Base-by-base conservation (phyloP, 164 flowering plant genomes). In the Chimonanthus salicifolius region DNA sequence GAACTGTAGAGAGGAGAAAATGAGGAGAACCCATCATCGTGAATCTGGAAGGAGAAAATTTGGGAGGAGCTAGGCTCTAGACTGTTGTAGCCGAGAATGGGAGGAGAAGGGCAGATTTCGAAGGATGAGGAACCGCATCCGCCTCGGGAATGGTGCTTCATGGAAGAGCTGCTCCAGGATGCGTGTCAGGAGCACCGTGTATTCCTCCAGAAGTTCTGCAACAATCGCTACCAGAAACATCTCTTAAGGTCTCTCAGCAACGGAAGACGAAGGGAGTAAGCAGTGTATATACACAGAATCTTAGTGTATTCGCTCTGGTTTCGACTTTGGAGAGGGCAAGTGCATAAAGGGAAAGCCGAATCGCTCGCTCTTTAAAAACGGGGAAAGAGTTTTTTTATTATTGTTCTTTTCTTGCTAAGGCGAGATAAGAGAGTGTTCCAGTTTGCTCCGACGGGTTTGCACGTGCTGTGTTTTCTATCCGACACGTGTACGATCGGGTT, bases 121-220 rank as follows among this genome's bases (percentile, higher is more conserved):
- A 7, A 89, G 84, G 16, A 91, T 84, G 62, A 83, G 88, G 49
- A 87, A 81, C 10, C 96, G 85, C 77, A 91, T 81, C 18, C 96
- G 72, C 67, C 90, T 74, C 0, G 96, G 93, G 8, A 91, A 85
- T 4, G 96, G 93, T 1, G 88, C 93, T 3, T 80, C 85, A 18
- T 82, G 82, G 75, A 91, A 79, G 67, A 91, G 9, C 67, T 85
- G 89, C 80, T 86, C 83, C 64, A 88, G 62, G 10, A 85, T 85
- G 69, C 91, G 80, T 2, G 88, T 80, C 81, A 91, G 68, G 72
- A 87, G 64, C 84, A 68, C 82, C 76, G 90, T 87, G 86, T 89
- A 92, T 70, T 87, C 89, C 82, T 88, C 89, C 84, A 92, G 64
- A 10, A 92, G 73, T 85, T 90, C 94, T 70, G 89, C 90, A 77